These are phyloP conservation scores for Neurospora discreta DNA, from an alignment of 495 filamentous ascomycete genomes.

Conservation along the genomic window DNA sequence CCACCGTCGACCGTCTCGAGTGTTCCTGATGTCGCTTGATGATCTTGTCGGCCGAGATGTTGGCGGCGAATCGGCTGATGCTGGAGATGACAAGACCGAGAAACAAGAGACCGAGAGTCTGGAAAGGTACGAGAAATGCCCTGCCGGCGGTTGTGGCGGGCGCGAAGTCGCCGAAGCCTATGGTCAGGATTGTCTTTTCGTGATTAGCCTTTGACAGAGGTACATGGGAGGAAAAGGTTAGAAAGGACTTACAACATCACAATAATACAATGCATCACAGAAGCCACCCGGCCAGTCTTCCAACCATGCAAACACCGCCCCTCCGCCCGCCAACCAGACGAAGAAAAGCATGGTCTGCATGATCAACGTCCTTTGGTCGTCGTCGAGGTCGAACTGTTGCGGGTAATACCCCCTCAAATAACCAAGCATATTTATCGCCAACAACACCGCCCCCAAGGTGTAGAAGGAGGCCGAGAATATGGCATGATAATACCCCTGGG, in stretches of 20 bases:
- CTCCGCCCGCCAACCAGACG: slow-evolving; percentile 58
- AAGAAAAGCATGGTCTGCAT: slow-evolving; percentile 67
- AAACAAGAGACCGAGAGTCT: slow-evolving; percentile 63
- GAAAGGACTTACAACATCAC: slow-evolving; percentile 39
- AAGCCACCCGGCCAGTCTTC: slow-evolving; percentile 39
- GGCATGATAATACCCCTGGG: slow-evolving; percentile 69
- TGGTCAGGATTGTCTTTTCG: slow-evolving; percentile 42
- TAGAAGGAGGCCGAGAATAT: slow-evolving; percentile 60
- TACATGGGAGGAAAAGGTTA: neutral
- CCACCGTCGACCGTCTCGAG: slow-evolving; percentile 44
- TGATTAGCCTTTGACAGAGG: neutral
- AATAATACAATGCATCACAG: slow-evolving; percentile 61
- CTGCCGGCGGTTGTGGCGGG: slow-evolving; percentile 35
- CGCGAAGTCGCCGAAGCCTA: slow-evolving; percentile 57
- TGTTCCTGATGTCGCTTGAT: slow-evolving; percentile 52
- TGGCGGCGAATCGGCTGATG: slow-evolving; percentile 51
- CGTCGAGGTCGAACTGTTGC: slow-evolving; percentile 60
- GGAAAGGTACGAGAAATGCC: slow-evolving; percentile 58
- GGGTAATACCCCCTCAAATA: slow-evolving; percentile 70
- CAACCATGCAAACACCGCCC: slow-evolving; percentile 49
- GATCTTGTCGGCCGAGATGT: slow-evolving; percentile 56
- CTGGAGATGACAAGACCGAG: slow-evolving; percentile 66
- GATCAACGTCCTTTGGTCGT: slow-evolving; percentile 68
- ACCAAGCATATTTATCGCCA: slow-evolving; percentile 71
- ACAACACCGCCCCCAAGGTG: slow-evolving; percentile 46